These are phyloP conservation scores for Paramecium pentaurelia DNA, from an alignment of 73 alveolate species.

Conservation along the genomic window DNA sequence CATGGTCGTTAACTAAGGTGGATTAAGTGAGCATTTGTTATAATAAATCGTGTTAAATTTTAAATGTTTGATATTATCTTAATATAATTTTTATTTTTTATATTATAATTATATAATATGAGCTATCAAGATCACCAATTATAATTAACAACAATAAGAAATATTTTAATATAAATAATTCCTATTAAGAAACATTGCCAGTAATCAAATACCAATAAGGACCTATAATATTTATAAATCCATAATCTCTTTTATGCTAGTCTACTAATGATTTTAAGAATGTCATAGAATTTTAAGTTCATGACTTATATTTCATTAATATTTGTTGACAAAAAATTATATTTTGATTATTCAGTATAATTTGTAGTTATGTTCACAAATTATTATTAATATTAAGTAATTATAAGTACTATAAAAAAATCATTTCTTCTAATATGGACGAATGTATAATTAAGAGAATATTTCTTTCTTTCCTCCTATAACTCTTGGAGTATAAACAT, in stretches of 20 bases:
- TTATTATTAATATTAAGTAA: too few species aligned
- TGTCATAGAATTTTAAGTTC: too few species aligned
- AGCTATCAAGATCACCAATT: background rate
- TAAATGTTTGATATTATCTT: slow-evolving; percentile 35
- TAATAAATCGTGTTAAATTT: slow-evolving; percentile 32
- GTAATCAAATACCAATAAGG: background rate
- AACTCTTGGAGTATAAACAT: background rate
- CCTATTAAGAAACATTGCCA: background rate
- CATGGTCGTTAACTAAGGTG: slow-evolving; percentile 58
- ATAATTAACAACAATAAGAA: background rate
- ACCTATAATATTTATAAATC: background rate
- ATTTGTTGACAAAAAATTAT: background rate
- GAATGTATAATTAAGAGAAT: background rate
- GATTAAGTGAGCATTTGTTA: slow-evolving; percentile 53
- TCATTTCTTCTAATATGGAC: background rate
- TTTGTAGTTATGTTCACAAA: background rate
- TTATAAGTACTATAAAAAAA: background rate
- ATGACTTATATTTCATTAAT: too few species aligned
- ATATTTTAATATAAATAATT: background rate
- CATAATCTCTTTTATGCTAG: too few species aligned
- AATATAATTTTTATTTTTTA: background rate
- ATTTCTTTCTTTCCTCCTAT: background rate
- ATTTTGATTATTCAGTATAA: background rate
- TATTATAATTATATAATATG: background rate
- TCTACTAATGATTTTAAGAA: too few species aligned